phyloP scores from a whole-genome alignment of 257 asterid species.

The Henckelia pumila region DNA sequence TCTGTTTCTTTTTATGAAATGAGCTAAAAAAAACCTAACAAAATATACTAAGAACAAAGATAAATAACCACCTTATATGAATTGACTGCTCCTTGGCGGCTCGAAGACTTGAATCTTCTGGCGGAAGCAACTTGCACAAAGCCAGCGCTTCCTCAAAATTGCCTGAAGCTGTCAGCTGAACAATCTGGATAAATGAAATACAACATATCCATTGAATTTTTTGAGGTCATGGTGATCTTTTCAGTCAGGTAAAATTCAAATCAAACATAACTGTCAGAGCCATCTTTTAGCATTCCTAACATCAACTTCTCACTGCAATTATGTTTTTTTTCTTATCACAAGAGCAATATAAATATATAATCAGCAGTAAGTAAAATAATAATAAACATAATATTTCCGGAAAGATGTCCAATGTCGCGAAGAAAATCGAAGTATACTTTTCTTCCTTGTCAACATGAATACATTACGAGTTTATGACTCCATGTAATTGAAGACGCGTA shows the following conservation, averaged over 20 bases:
- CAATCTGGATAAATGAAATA: slow-evolving; percentile 61
- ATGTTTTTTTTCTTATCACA: slow-evolving; percentile 16
- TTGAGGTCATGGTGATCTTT: neutral
- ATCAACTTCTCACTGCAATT: slow-evolving; percentile 6
- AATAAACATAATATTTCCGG: slow-evolving; percentile 1
- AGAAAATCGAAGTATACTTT: slow-evolving; percentile 10
- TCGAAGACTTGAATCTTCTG: slow-evolving; percentile 93
- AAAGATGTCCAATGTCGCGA: neutral
- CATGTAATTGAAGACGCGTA: neutral
- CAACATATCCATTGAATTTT: slow-evolving; percentile 19
- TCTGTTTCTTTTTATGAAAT: neutral
- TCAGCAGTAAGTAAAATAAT: neutral
- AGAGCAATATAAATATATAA: slow-evolving; percentile 1
- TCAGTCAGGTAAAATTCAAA: slow-evolving; percentile 22
- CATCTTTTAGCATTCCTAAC: slow-evolving; percentile 8
- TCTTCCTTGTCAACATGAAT: slow-evolving; percentile 14
- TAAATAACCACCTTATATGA: slow-evolving; percentile 64
- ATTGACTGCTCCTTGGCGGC: slow-evolving; percentile 96
- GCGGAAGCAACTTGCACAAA: slow-evolving; percentile 93
- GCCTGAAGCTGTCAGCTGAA: slow-evolving; percentile 96
- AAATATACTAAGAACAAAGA: slow-evolving; percentile 9
- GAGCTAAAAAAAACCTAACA: neutral
- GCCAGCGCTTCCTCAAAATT: slow-evolving; percentile 97
- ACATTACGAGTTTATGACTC: neutral
- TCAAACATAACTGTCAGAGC: neutral